Conservation (phyloP, 306 rosid genomes). For the Crotalaria pallida region DNA sequence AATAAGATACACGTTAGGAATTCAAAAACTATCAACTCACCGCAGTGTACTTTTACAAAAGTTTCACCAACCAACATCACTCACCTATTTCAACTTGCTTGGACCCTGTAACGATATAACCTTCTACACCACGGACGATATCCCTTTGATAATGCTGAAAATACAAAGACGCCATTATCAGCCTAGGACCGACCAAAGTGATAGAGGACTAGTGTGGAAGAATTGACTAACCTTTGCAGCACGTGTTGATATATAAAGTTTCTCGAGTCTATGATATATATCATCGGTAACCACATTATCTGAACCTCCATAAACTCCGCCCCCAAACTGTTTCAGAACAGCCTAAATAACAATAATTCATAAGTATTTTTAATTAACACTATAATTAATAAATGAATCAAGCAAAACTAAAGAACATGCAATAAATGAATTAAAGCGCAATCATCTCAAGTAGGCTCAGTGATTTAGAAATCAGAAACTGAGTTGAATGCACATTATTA, state of each 20-base stretch:
- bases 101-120: slow-evolving; percentile 88
- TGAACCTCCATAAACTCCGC: slow-evolving; percentile 84
- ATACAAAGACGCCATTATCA: not conserved
- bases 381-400: not conserved
- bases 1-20: slow-evolving; percentile 18
- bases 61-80: slow-evolving; percentile 18
- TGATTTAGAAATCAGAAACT: slow-evolving; percentile 6
- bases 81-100: slow-evolving; percentile 95
- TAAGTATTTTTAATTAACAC: slow-evolving; percentile 17
- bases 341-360: slow-evolving; percentile 46
- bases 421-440: not conserved
- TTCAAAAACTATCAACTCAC: slow-evolving; percentile 14
- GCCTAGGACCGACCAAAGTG: too few relatives aligned
- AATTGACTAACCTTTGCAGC: slow-evolving; percentile 72
- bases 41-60: not conserved
- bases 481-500: not conserved
- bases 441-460: not conserved
- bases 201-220: not conserved
- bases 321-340: slow-evolving; percentile 85
- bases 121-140: slow-evolving; percentile 92
- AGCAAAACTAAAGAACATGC: not conserved
- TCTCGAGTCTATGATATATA: slow-evolving; percentile 82
- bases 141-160: slow-evolving; percentile 95
- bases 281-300: slow-evolving; percentile 69
- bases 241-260: slow-evolving; percentile 90